A percentile compares a stretch with the other conserved stretches of the same genome.
Evolutionary conservation across 1,284 basidiomycete species (phyloP).

Genomic region (Cutaneotrichosporon cyanovorans): DNA sequence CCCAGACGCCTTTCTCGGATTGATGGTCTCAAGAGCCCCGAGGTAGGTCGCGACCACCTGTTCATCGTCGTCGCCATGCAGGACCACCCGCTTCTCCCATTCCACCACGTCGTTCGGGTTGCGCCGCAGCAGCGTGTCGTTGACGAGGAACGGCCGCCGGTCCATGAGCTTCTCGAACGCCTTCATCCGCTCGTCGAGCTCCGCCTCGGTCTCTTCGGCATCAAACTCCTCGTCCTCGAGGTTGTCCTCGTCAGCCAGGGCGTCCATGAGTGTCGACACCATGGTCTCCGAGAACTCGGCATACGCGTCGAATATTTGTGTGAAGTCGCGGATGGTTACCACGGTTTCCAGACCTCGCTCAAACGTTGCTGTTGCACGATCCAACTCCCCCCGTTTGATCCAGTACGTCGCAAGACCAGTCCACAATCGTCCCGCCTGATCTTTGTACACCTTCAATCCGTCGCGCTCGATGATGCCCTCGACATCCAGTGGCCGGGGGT

Average conservation of each 20-base stretch:
- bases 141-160: slow-evolving; percentile 88
- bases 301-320: slow-evolving; percentile 96
- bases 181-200: slow-evolving; percentile 83
- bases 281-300: slow-evolving; percentile 89
- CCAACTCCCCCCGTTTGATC: slow-evolving; percentile 95
- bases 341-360: slow-evolving; percentile 78
- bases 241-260: slow-evolving; percentile 53
- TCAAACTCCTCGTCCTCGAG: slow-evolving; percentile 66
- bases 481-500: slow-evolving; percentile 69
- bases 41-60: slow-evolving; percentile 92
- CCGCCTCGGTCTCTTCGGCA: slow-evolving; percentile 67
- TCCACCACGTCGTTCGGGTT: slow-evolving; percentile 99
- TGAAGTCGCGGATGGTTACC: slow-evolving; percentile 93
- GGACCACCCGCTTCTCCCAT: slow-evolving; percentile 96
- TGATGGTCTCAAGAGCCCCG: slow-evolving; percentile 78
- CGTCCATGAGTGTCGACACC: slow-evolving; percentile 86
- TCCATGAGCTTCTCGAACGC: slow-evolving; percentile 94
- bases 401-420: slow-evolving; percentile 95
- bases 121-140: slow-evolving; percentile 85
- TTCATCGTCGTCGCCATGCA: slow-evolving; percentile 87
- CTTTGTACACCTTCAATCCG: slow-evolving; percentile 81
- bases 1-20: slow-evolving; percentile 82
- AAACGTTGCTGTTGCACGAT: slow-evolving; percentile 76
- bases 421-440: slow-evolving; percentile 94
- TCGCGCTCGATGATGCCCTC: slow-evolving; percentile 76